Base-by-base conservation (phyloP, 345 rosid genomes). In the Lagerstroemia speciosa region DNA sequence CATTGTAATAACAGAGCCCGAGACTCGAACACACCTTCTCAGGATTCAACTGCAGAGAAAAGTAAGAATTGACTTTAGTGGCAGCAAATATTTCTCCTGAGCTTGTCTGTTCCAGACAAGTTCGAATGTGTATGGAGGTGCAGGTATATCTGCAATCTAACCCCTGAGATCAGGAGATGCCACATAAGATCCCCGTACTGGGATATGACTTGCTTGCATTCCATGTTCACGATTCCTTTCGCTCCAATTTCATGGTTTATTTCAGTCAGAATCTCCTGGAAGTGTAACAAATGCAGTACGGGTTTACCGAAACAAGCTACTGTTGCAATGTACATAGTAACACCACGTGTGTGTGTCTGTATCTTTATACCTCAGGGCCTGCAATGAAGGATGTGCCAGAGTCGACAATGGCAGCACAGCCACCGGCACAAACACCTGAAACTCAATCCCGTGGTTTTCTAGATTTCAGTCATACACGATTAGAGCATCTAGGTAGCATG, bases 311-410 rank as follows among this genome's bases (percentile, higher is more conserved):
- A 55, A 55, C 14, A 24, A 24, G 26, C 31, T 10, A 55, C 15
- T 17, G 68, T 52, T 45, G 57, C 48, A 68, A 27, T 66, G 67
- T 31, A 67, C n/a, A 50, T 67, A 27, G 9, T 50, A 9, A 2
- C 22, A n/a, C 32, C 15, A n/a, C 24, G 17, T 2, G 38, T 17
- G 14, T 26, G n/a, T 20, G 11, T 37, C n/a, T 5, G 19, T 36
- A 55, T 70, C 14, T 24, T n/a, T 57, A 60, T 83, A 88, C 97
- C 17, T 83, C 79, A 55, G 91, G 97, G 43, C 94, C 97, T 63
- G 87, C 92, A 17, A 91, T 76, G 69, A 85, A 82, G 72, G 91
- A 84, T 69, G 88, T 86, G 71, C 94, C 97, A 9, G 94, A 86
- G 77, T 88, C 95, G 80, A 88, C 83, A 57, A 88, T 78, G 33